Percentiles rank a stretch among this genome's conserved stretches.
Conservation (phyloP, 805 yeast species). For the Candida morakotiae region DNA sequence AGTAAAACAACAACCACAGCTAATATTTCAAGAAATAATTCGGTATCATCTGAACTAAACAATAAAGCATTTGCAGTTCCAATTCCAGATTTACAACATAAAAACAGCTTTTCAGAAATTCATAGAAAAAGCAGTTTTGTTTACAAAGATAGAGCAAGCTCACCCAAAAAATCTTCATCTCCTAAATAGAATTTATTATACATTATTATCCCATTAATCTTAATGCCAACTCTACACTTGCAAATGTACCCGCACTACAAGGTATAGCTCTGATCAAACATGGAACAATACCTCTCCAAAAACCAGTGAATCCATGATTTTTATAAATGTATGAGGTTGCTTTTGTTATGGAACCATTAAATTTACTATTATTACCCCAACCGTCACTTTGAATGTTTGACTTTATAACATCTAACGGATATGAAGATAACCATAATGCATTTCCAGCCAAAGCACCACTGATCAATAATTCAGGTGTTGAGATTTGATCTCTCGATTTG, state of each 20-base stretch:
- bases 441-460: constrained; percentile 69
- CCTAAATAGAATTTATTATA: constrained; percentile 2
- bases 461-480: constrained; percentile 51
- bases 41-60: constrained; percentile 9
- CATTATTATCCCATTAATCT: constrained; percentile 41
- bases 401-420: constrained; percentile 52
- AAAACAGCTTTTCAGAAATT: constrained; percentile 11
- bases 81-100: constrained; percentile 1
- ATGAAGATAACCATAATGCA: constrained; percentile 56
- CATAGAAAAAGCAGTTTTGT: constrained; percentile 17
- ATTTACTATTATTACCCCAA: constrained; percentile 42
- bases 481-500: constrained; percentile 42
- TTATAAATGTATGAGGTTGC: constrained; percentile 39
- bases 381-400: constrained; percentile 51
- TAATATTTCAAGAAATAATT: constrained; percentile 11
- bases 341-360: constrained; percentile 31
- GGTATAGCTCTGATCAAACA: constrained; percentile 60
- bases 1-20: constrained; percentile 7
- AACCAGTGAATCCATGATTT: constrained; percentile 46
- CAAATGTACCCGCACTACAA: constrained; percentile 72
- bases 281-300: constrained; percentile 62
- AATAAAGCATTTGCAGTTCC: background rate
- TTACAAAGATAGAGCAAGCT: constrained; percentile 10
- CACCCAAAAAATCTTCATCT: constrained; percentile 1
- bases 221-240: constrained; percentile 67